These are phyloP conservation scores for Hyaloperonospora arabidopsidis DNA, from an alignment of 352 stramenopile species.

Conservation along the genomic window DNA sequence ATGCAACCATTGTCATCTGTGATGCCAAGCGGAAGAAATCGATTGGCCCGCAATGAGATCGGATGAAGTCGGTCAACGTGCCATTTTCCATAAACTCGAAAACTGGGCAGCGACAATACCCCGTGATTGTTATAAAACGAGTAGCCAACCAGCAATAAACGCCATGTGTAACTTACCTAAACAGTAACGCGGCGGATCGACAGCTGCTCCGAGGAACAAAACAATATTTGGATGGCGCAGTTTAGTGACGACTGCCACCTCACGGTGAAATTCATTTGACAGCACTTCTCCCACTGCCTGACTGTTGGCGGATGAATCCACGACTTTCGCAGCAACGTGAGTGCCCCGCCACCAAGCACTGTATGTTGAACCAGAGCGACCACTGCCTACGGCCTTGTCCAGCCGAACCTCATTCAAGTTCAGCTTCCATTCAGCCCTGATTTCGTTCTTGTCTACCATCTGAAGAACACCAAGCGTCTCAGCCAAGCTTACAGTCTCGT, in stretches of 20 bases:
- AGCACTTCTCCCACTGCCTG: constrained; percentile 60
- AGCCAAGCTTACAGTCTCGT: constrained; percentile 36
- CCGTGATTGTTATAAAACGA: too few species aligned
- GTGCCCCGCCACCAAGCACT: constrained; percentile 75
- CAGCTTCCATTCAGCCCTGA: constrained; percentile 78
- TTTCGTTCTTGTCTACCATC: constrained; percentile 83
- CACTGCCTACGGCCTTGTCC: constrained; percentile 56
- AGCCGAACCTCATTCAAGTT: constrained; percentile 66
- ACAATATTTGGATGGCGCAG: constrained; percentile 83
- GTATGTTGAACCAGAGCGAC: constrained; percentile 74
- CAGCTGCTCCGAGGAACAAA: constrained; percentile 72
- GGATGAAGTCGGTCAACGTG: constrained; percentile 79
- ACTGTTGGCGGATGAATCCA: constrained; percentile 68
- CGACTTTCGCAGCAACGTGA: constrained; percentile 68
- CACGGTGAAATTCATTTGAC: constrained; percentile 80
- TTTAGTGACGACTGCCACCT: constrained; percentile 80
- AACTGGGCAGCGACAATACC: constrained; percentile 26
- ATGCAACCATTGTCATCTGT: constrained; percentile 71
- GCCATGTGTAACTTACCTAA: constrained; percentile 38
- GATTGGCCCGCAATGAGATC: constrained; percentile 46
- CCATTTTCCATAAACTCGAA: constrained; percentile 87
- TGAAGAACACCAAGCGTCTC: constrained; percentile 67
- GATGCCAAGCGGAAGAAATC: constrained; percentile 75
- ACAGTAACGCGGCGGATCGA: constrained; percentile 74
- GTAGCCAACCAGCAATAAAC: neutral